Conservation (phyloP, 495 filamentous ascomycete species). For the Tuber calosporum region DNA sequence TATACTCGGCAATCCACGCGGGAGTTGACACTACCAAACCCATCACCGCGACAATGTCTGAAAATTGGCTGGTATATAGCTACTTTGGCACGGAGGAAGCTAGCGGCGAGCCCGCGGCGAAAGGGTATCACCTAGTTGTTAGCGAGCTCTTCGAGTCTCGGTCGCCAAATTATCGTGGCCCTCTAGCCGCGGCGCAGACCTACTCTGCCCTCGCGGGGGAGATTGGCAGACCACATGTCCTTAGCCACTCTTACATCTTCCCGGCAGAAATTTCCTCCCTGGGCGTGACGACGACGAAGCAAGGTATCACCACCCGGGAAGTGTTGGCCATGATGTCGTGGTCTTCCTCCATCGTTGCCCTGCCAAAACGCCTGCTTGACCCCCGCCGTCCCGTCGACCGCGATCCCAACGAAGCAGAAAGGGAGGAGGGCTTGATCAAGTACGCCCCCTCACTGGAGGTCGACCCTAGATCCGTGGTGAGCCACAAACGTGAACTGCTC, state of each 20-base stretch:
- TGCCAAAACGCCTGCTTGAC: constrained; percentile 72
- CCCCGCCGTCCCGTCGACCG: constrained; percentile 81
- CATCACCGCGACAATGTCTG: constrained; percentile 68
- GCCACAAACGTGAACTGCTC: constrained; percentile 73
- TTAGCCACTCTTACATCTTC: constrained; percentile 73
- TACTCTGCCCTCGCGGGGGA: constrained; percentile 58
- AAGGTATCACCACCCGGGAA: constrained; percentile 82
- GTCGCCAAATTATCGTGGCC: constrained; percentile 72
- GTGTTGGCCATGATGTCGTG: constrained; percentile 69
- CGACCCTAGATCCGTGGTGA: constrained; percentile 71
- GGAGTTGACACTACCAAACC: constrained; percentile 68
- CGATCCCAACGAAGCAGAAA: constrained; percentile 69
- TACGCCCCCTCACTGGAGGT: constrained; percentile 74
- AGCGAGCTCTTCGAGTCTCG: constrained; percentile 86
- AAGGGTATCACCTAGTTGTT: constrained; percentile 80
- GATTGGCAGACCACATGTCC: constrained; percentile 56
- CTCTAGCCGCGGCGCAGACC: constrained; percentile 58
- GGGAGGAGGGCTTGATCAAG: constrained; percentile 71
- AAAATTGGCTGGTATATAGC: constrained; percentile 96
- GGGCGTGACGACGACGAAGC: constrained; percentile 76
- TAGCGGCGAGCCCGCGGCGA: constrained; percentile 50
- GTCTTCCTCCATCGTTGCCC: constrained; percentile 63
- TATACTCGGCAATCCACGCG: constrained; percentile 62
- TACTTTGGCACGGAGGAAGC: constrained; percentile 53
- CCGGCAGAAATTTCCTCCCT: constrained; percentile 67